These are phyloP conservation scores for Dimargaris verticillata DNA, from an alignment of 192 early-diverging fungal species.

Conservation along the genomic window DNA sequence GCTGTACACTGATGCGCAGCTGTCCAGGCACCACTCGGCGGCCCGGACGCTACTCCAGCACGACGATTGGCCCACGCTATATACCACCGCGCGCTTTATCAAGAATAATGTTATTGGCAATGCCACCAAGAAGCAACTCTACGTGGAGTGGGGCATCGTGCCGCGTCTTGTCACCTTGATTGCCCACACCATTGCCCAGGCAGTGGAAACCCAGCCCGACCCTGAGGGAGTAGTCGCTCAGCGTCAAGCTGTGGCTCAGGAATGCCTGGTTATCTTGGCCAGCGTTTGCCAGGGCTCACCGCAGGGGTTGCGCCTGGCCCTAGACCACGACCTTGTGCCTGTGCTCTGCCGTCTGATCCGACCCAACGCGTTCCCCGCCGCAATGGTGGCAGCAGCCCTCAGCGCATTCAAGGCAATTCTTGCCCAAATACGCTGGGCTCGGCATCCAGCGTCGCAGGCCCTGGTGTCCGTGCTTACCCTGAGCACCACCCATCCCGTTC, in stretches of 20 bases:
- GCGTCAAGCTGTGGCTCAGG: background rate
- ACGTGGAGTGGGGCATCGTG: slow-evolving; percentile 40
- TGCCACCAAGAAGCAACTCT: slow-evolving; percentile 60
- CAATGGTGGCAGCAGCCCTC: slow-evolving; percentile 7
- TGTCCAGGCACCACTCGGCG: background rate
- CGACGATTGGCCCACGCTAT: background rate
- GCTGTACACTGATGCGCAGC: slow-evolving; percentile 2
- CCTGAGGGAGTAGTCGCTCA: background rate
- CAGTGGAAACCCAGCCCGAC: background rate
- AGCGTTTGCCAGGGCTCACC: background rate
- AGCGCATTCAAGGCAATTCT: slow-evolving; percentile 2
- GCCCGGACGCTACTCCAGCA: background rate
- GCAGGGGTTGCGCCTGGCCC: background rate
- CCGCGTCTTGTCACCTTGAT: slow-evolving; percentile 11
- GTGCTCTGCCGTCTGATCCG: background rate
- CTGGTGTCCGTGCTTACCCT: too few species aligned
- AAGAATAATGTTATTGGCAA: slow-evolving; percentile 76
- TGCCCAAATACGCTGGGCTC: slow-evolving; percentile 3
- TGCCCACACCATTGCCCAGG: too few species aligned
- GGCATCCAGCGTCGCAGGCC: too few species aligned
- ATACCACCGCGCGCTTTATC: slow-evolving; percentile 34
- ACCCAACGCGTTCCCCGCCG: background rate
- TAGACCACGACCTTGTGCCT: background rate
- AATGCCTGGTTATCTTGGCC: background rate
- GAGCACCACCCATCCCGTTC: too few species aligned